These are phyloP conservation scores for Pulveroboletus sp. DNA, from an alignment of 768 basidiomycete genomes.

Conservation along the genomic window DNA sequence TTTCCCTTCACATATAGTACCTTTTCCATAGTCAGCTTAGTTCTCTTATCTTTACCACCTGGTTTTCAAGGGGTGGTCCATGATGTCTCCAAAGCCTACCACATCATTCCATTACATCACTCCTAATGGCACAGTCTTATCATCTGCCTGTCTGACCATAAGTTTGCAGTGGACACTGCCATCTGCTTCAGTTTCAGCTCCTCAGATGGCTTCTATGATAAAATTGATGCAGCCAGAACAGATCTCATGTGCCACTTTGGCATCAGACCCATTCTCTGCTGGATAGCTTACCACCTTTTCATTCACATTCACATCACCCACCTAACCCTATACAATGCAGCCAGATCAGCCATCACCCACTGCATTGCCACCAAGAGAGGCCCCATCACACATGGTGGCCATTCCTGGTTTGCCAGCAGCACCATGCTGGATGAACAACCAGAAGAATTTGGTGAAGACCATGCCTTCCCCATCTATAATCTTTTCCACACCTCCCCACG, in stretches of 20 bases:
- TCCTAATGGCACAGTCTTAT: conserved; percentile 41
- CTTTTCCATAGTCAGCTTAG: not conserved
- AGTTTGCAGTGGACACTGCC: too few species aligned
- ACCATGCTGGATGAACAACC: not conserved
- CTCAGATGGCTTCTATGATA: too few species aligned
- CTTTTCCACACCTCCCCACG: not conserved
- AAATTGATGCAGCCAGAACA: too few species aligned
- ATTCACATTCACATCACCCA: not conserved
- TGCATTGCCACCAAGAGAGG: too few species aligned
- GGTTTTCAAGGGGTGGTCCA: not conserved
- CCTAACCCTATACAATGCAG: not conserved
- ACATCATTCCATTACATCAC: conserved; percentile 26
- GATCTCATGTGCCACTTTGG: conserved; percentile 7
- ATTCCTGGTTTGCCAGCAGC: not conserved
- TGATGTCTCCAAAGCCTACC: conserved; percentile 1
- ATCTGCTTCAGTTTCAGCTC: too few species aligned
- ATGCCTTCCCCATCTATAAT: not conserved
- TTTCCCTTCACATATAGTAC: not conserved
- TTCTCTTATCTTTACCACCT: too few species aligned
- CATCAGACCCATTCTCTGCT: conserved; percentile 19
- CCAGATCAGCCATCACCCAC: too few species aligned
- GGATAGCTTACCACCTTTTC: conserved; percentile 35
- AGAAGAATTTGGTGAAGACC: not conserved
- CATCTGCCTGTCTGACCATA: too few species aligned
- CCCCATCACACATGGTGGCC: not conserved